Conservation (phyloP, 352 stramenopile genomes). For the Phytophthora aleatoria region DNA sequence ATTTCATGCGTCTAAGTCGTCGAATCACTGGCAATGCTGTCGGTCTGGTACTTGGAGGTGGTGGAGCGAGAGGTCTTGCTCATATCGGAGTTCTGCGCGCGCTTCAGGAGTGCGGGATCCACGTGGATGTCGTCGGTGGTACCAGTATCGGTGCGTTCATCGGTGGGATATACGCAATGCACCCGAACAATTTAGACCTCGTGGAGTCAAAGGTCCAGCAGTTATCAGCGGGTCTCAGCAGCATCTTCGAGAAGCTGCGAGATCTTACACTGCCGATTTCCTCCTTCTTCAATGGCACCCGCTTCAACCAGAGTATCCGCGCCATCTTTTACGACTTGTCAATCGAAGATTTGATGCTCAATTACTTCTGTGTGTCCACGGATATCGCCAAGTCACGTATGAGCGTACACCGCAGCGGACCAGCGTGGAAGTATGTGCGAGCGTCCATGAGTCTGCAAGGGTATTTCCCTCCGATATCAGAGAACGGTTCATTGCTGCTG, state of each 20-base stretch:
- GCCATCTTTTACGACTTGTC: conserved; percentile 75
- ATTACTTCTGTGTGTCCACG: conserved; percentile 93
- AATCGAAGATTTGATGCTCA: conserved; percentile 92
- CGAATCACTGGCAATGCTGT: conserved; percentile 92
- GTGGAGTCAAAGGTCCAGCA: conserved; percentile 61
- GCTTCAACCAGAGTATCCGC: conserved; percentile 84
- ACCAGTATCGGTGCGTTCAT: conserved; percentile 92
- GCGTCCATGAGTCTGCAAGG: conserved; percentile 93
- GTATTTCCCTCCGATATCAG: conserved; percentile 90
- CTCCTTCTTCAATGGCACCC: conserved; percentile 87
- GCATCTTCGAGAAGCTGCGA: conserved; percentile 71
- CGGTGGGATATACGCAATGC: conserved; percentile 77
- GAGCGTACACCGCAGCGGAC: conserved; percentile 86
- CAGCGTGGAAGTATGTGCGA: conserved; percentile 90
- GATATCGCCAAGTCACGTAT: conserved; percentile 91
- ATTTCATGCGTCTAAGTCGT: conserved; percentile 89
- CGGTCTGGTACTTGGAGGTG: conserved; percentile 93
- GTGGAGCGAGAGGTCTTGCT: conserved; percentile 91
- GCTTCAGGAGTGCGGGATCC: conserved; percentile 91
- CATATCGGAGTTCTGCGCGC: conserved; percentile 94
- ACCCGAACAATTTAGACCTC: conserved; percentile 68
- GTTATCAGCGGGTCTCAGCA: conserved; percentile 72
- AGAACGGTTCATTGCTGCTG: conserved; percentile 86
- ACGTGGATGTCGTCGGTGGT: conserved; percentile 94
- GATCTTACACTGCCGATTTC: conserved; percentile 90